Evolutionary conservation across 2,329 filamentous ascomycete genomes (phyloP).

Genomic region (Aureobasidium melanogenum): DNA sequence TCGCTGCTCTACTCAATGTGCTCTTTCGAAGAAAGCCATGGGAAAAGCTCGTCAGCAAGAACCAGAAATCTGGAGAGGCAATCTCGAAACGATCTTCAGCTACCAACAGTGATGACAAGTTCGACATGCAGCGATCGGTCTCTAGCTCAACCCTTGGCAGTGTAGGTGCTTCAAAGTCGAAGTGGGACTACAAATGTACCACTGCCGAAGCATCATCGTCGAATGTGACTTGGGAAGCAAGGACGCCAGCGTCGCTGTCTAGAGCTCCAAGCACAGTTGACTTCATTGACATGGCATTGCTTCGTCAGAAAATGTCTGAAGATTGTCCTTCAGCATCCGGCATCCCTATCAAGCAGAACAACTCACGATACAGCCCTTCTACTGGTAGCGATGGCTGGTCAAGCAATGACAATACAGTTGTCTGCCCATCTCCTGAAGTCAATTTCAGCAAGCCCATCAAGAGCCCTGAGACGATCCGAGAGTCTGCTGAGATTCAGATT

Average conservation of each 20-base stretch:
- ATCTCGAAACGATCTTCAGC: neutral
- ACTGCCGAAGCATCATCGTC: neutral
- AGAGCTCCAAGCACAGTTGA: neutral
- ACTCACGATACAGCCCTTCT: neutral
- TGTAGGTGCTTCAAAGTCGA: neutral
- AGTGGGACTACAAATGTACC: neutral
- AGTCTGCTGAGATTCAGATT: neutral
- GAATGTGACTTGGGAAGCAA: neutral
- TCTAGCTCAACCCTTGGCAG: neutral
- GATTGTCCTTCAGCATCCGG: neutral
- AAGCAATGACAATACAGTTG: neutral
- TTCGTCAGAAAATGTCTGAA: neutral
- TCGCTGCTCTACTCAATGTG: neutral
- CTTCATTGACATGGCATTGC: neutral
- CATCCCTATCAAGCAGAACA: neutral
- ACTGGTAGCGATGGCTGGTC: neutral
- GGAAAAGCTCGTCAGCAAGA: neutral
- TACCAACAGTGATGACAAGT: neutral
- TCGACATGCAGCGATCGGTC: neutral
- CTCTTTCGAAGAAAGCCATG: conserved; percentile 1
- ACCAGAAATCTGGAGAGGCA: neutral
- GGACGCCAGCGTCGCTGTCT: neutral
- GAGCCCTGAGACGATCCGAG: neutral
- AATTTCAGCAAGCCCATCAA: neutral
- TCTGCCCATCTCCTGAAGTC: neutral